These are phyloP conservation scores for Gyrodon lividus DNA, from an alignment of 768 basidiomycete genomes.

Conservation along the genomic window DNA sequence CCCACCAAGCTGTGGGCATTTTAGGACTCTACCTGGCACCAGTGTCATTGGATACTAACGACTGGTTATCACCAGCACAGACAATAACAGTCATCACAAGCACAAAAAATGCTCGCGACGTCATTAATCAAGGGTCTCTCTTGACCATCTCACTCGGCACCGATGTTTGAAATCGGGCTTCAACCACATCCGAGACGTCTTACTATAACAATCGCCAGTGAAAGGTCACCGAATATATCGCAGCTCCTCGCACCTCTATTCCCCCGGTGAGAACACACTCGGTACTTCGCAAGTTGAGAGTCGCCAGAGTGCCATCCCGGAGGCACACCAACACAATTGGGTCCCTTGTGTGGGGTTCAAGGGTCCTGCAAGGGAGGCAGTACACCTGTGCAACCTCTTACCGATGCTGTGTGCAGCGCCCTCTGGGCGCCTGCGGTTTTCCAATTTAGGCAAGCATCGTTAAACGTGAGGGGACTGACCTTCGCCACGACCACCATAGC, in stretches of 20 bases:
- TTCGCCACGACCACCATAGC: neutral
- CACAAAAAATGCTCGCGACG: neutral
- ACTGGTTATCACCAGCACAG: neutral
- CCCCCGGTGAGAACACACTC: neutral
- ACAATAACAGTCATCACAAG: neutral
- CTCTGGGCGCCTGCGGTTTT: neutral
- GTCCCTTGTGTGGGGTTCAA: neutral
- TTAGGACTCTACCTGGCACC: neutral
- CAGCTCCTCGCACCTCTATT: neutral
- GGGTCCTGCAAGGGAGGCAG: conserved; percentile 7
- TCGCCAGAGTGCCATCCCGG: conserved; percentile 10
- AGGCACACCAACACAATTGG: conserved; percentile 6
- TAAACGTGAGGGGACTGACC: neutral
- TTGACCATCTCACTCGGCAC: conserved; percentile 8
- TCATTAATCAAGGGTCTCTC: neutral
- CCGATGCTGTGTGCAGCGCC: conserved; percentile 12
- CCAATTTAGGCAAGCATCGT: conserved; percentile 14
- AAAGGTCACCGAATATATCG: neutral
- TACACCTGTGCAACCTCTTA: conserved; percentile 12
- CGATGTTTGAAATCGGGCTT: neutral
- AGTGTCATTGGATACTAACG: neutral
- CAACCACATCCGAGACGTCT: neutral
- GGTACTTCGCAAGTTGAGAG: conserved; percentile 5
- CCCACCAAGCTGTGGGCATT: neutral
- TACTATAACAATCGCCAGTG: neutral